Evolutionary conservation across 176 grass and related monocot genomes (phyloP).

Genomic region (Puya raimondii): DNA sequence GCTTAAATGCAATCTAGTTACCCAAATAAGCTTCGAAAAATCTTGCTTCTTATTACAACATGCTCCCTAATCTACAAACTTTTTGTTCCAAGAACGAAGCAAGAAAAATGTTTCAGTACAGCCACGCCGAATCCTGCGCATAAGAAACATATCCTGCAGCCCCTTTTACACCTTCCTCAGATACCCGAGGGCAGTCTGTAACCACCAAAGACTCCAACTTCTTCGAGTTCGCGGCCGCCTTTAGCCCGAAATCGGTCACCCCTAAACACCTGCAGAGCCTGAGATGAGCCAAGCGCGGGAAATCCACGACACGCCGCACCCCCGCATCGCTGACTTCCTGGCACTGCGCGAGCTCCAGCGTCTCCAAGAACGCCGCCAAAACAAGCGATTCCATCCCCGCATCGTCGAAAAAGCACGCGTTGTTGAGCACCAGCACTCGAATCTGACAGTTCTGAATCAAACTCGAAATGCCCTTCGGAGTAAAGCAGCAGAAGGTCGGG

Average conservation of each 20-base stretch:
- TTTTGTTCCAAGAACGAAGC: not conserved
- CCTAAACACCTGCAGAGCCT: slow-evolving; percentile 30
- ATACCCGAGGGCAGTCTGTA: slow-evolving; percentile 32
- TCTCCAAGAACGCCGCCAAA: slow-evolving; percentile 30
- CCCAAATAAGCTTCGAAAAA: no score
- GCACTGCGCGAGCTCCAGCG: slow-evolving; percentile 37
- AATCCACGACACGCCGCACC: slow-evolving; percentile 8
- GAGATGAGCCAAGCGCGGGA: slow-evolving; percentile 29
- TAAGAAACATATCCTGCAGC: slow-evolving; percentile 34
- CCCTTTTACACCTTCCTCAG: slow-evolving; percentile 29
- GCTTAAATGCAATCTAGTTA: no score
- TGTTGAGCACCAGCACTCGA: slow-evolving; percentile 33
- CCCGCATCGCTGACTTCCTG: slow-evolving; percentile 30
- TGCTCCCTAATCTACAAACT: no score
- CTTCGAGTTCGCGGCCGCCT: slow-evolving; percentile 7
- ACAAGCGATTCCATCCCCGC: slow-evolving; percentile 34
- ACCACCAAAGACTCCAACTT: slow-evolving; percentile 39
- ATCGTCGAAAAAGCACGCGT: slow-evolving; percentile 29
- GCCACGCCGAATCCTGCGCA: slow-evolving; percentile 14
- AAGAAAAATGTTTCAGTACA: slow-evolving; percentile 7
- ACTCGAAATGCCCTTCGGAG: slow-evolving; percentile 29
- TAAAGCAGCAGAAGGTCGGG: slow-evolving; percentile 27
- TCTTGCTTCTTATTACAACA: no score
- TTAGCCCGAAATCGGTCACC: slow-evolving; percentile 34
- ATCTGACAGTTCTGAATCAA: slow-evolving; percentile 43